These are phyloP conservation scores for Suillus bovinus DNA, from an alignment of 768 basidiomycete species.

Conservation along the genomic window DNA sequence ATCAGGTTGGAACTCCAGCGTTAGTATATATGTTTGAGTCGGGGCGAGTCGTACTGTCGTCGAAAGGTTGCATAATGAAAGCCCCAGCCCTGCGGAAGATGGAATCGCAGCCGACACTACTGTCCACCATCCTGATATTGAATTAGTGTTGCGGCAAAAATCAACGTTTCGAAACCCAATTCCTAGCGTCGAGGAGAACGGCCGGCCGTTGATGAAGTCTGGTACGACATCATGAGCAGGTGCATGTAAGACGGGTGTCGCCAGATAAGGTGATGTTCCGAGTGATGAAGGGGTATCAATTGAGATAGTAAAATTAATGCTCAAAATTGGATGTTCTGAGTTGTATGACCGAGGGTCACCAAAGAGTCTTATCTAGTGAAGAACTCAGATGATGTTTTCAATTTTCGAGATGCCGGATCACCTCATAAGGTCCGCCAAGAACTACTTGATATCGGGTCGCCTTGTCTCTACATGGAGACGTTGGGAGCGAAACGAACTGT, in stretches of 20 bases:
- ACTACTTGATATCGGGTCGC: slow-evolving; percentile 66
- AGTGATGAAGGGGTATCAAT: slow-evolving; percentile 32
- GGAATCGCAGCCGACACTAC: slow-evolving; percentile 29
- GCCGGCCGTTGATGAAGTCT: slow-evolving; percentile 73
- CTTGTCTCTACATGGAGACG: slow-evolving; percentile 29
- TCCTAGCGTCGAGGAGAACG: slow-evolving; percentile 73
- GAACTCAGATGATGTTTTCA: slow-evolving; percentile 8
- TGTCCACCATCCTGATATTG: slow-evolving; percentile 53
- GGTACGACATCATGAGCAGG: slow-evolving; percentile 55
- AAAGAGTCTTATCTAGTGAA: slow-evolving; percentile 72
- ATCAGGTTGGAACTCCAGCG: slow-evolving; percentile 47
- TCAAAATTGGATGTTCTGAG: slow-evolving; percentile 52
- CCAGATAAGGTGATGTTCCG: background rate
- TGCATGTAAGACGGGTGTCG: slow-evolving; percentile 39
- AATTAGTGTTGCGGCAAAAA: slow-evolving; percentile 8
- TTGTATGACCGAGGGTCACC: slow-evolving; percentile 60
- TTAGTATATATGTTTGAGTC: slow-evolving; percentile 58
- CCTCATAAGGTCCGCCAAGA: slow-evolving; percentile 86
- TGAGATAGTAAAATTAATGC: slow-evolving; percentile 50
- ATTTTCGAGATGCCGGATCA: slow-evolving; percentile 18
- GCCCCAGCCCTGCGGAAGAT: slow-evolving; percentile 5
- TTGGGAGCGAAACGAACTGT: slow-evolving; percentile 51
- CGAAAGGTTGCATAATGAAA: slow-evolving; percentile 21
- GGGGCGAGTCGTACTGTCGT: slow-evolving; percentile 48
- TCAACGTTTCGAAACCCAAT: slow-evolving; percentile 55